Conservation (phyloP, 148 eudicot genomes). For the Heliamphora exappendiculata region DNA sequence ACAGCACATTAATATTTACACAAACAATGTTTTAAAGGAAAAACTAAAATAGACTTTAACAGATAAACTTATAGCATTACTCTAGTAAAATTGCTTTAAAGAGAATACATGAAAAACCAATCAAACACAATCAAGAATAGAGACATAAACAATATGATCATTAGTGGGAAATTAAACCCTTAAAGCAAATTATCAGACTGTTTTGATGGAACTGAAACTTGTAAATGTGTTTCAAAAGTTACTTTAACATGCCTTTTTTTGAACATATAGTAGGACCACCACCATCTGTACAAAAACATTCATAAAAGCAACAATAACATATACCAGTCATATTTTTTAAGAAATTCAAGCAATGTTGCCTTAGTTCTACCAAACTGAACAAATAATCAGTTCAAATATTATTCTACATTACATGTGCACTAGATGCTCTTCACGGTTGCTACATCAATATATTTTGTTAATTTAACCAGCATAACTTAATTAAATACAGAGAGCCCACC, state of each 20-base stretch:
- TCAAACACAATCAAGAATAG: no score
- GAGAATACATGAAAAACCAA: no score
- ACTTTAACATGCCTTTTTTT: not conserved
- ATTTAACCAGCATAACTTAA: not conserved
- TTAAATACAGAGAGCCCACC: not conserved
- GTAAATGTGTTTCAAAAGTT: no score
- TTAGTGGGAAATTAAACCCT: no score
- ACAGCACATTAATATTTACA: no score
- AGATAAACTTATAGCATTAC: no score
- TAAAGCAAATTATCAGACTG: not conserved
- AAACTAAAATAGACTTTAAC: no score
- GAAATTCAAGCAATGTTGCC: not conserved
- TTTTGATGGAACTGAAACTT: not conserved
- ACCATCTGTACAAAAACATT: not conserved
- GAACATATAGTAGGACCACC: not conserved
- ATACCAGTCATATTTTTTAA: not conserved
- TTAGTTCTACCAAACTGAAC: not conserved
- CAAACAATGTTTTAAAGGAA: no score
- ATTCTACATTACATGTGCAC: conserved; percentile 2
- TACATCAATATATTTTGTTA: not conserved
- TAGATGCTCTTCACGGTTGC: not conserved
- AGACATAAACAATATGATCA: no score
- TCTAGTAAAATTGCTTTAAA: no score
- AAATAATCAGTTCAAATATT: not conserved
- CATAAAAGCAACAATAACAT: not conserved